Conservation (phyloP, 257 asterid genomes). For the Solanum habrochaites region DNA sequence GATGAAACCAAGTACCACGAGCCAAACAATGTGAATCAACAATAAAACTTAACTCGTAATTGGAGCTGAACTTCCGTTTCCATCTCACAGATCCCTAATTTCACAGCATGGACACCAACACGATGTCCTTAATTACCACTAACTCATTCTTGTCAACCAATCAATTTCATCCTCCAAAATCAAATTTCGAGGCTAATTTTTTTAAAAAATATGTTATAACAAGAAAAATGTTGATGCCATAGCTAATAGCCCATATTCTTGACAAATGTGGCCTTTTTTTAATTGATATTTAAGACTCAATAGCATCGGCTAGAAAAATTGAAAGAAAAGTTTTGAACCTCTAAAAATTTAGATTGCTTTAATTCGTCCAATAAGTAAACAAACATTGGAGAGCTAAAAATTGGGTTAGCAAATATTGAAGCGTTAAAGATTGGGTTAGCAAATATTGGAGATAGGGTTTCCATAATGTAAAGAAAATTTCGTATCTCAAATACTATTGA, state of each 20-base stretch:
- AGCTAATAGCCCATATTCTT: background rate
- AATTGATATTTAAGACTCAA: background rate
- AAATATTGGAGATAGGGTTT: too few relatives aligned
- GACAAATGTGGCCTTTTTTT: background rate
- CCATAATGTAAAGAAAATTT: too few relatives aligned
- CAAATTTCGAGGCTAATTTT: background rate
- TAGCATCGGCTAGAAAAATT: too few relatives aligned
- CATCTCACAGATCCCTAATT: constrained; percentile 60
- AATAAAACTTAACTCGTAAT: constrained; percentile 73
- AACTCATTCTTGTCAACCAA: too few relatives aligned
- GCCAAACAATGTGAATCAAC: constrained; percentile 88
- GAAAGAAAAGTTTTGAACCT: too few relatives aligned
- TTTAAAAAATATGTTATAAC: background rate
- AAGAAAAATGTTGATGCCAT: background rate
- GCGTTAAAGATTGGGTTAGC: too few relatives aligned
- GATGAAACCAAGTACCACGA: constrained; percentile 60
- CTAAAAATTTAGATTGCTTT: too few relatives aligned
- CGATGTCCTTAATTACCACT: constrained; percentile 13
- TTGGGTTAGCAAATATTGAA: too few relatives aligned
- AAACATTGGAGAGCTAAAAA: too few relatives aligned
- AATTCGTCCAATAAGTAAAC: too few relatives aligned
- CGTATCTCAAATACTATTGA: too few relatives aligned
- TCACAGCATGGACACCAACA: constrained; percentile 57
- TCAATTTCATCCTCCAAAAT: too few relatives aligned
- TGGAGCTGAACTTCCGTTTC: constrained; percentile 59